phyloP scores from a whole-genome alignment of 2,329 filamentous ascomycete species.

The Cladosporium sp. region DNA sequence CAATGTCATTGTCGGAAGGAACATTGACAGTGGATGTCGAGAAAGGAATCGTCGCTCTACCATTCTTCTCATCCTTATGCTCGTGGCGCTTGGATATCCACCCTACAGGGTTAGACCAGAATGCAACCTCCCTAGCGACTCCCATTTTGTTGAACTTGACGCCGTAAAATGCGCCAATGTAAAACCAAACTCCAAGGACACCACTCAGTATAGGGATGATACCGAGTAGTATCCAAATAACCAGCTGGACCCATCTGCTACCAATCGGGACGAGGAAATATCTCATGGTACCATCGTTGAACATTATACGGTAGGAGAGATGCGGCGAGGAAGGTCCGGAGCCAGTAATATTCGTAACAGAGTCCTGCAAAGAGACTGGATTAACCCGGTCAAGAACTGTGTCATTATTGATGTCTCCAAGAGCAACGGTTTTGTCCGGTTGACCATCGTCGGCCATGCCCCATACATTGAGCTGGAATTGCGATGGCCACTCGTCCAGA shows the following conservation, averaged over 20 bases:
- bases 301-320: slow-evolving; percentile 51
- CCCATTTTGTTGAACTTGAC: slow-evolving; percentile 61
- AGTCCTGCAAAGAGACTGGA: slow-evolving; percentile 52
- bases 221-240: slow-evolving; percentile 52
- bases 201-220: slow-evolving; percentile 52
- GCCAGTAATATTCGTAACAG: slow-evolving; percentile 57
- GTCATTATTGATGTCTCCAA: slow-evolving; percentile 60
- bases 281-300: slow-evolving; percentile 52
- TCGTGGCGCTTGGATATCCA: slow-evolving; percentile 19
- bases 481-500: slow-evolving; percentile 60
- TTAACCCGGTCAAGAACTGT: slow-evolving; percentile 58
- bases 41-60: not conserved
- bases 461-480: slow-evolving; percentile 63
- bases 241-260: slow-evolving; percentile 50
- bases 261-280: slow-evolving; percentile 53
- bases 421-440: slow-evolving; percentile 56
- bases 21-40: too few species aligned
- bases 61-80: slow-evolving; percentile 22
- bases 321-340: slow-evolving; percentile 50
- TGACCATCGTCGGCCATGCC: slow-evolving; percentile 61
- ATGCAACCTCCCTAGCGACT: slow-evolving; percentile 44
- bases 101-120: too few species aligned
- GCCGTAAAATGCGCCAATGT: slow-evolving; percentile 59
- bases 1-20: slow-evolving; percentile 14
- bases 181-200: slow-evolving; percentile 49